Base-by-base conservation (phyloP, 257 asterid genomes). In the Rehmannia glutinosa region DNA sequence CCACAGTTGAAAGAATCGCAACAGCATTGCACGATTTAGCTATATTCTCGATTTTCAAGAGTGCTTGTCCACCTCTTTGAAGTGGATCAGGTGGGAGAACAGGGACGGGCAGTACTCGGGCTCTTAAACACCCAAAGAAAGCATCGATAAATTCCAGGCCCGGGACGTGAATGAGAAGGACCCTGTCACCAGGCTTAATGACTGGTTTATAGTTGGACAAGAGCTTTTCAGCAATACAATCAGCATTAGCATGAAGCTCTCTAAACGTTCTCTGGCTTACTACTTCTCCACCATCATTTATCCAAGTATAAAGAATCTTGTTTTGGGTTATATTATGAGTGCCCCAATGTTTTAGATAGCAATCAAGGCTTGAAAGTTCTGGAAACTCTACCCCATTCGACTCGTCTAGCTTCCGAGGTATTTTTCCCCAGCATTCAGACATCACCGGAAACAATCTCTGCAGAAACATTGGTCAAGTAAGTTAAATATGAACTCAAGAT, bases 11-110 rank as follows among this genome's bases (percentile, higher is more conserved):
- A 23, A 87, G 81, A 70, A 89, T 89, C 0, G 95, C 95, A 69
- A 83, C 84, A 1, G 91, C 87, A 10, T 83, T 85, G 79, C 85
- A 83, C 5, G 89, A 81, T 73, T 83, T 85, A 9, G 91, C 85
- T 11, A 89, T 80, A 55, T 85, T 89, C 67, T 87, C 93, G 2
- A 89, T 85, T 71, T 89, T 89, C 77, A 85, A 25, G 42, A 87
- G 95, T 39, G 95, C 92, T 47, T 89, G 97, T 38, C 97, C 97
- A 1, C 97, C 97, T 75, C 92, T 81, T 72, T 91, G 97, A 54
- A 87, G 89, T 27, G 97, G 97, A 76, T 91, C 97, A 1, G 97
- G 90, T 15, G 97, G 97, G 57, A 91, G 88, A 23, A 81, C 95
- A 0, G 97, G 97, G 45, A 91, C 96, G 15, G 97, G 97, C 50